phyloP scores from a whole-genome alignment of 495 filamentous ascomycete species.

The Endocarpon pusillum region DNA sequence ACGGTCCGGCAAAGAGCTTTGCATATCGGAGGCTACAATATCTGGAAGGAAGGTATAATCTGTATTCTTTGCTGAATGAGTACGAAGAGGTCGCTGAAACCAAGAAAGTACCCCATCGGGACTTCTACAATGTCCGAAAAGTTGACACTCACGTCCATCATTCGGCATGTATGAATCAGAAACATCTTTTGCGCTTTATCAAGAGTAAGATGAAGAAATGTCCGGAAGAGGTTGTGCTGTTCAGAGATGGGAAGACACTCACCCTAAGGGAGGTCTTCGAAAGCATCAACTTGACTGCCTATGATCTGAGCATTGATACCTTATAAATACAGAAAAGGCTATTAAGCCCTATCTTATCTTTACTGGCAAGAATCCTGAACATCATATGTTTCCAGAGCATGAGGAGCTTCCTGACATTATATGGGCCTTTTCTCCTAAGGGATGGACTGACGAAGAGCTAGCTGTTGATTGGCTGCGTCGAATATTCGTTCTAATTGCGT shows the following conservation, averaged over 20 bases:
- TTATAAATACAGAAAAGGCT: constrained; percentile 99
- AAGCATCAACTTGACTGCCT: constrained; percentile 90
- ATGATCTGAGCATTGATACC: constrained; percentile 96
- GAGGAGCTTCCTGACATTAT: too few relatives aligned
- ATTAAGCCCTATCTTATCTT: too few relatives aligned
- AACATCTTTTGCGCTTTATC: constrained; percentile 93
- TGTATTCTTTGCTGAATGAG: constrained; percentile 82
- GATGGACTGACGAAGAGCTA: too few relatives aligned
- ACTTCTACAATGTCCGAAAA: constrained; percentile 98
- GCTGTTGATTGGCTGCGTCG: too few relatives aligned
- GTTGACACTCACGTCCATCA: constrained; percentile 99
- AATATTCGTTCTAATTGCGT: too few relatives aligned
- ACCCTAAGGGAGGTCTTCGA: constrained; percentile 89
- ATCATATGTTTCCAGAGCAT: too few relatives aligned
- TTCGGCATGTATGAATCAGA: constrained; percentile 99
- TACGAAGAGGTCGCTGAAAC: constrained; percentile 96
- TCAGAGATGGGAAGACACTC: constrained; percentile 79
- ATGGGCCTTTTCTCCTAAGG: too few relatives aligned
- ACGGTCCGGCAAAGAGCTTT: constrained; percentile 93
- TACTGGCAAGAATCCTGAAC: too few relatives aligned
- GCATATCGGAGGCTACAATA: constrained; percentile 89
- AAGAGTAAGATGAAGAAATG: constrained; percentile 99
- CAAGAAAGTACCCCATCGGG: constrained; percentile 89
- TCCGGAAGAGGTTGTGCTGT: constrained; percentile 84
- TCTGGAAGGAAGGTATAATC: constrained; percentile 87